Conservation (phyloP, 2,329 filamentous ascomycete species). For the Claviceps maximensis region DNA sequence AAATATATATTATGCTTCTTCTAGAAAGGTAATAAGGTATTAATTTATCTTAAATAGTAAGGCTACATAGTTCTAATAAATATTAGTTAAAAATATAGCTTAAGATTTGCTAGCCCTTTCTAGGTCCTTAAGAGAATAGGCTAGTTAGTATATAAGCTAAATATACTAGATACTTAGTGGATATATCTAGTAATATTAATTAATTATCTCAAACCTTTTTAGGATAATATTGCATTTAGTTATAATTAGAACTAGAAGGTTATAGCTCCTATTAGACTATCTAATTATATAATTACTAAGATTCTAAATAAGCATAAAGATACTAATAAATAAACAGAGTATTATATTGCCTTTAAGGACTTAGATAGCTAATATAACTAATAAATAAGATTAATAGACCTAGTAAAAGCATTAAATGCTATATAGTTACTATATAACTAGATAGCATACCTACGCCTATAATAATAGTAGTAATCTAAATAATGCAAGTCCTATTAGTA, state of each 20-base stretch:
- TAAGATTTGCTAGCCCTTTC: background rate
- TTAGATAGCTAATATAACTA: background rate
- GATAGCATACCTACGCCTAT: too few relatives aligned
- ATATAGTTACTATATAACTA: background rate
- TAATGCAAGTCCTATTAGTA: too few relatives aligned
- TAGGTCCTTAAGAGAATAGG: background rate
- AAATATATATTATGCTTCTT: background rate
- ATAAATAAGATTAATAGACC: background rate
- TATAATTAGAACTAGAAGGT: background rate
- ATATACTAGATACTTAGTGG: background rate
- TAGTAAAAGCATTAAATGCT: too few relatives aligned
- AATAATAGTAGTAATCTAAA: too few relatives aligned
- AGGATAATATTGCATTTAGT: background rate
- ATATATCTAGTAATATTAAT: background rate
- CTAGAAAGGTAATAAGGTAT: background rate
- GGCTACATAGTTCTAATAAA: background rate
- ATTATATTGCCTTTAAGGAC: background rate
- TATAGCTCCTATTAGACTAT: background rate
- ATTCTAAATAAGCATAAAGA: background rate
- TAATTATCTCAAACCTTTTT: background rate
- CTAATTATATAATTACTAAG: background rate
- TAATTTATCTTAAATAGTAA: background rate
- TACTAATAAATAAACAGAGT: background rate
- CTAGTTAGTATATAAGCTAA: background rate
- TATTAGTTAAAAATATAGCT: background rate